Percentiles rank a stretch among this genome's conserved stretches.
Evolutionary conservation across 208 protist species (phyloP).

Genomic region (Leishmania aethiopica): DNA sequence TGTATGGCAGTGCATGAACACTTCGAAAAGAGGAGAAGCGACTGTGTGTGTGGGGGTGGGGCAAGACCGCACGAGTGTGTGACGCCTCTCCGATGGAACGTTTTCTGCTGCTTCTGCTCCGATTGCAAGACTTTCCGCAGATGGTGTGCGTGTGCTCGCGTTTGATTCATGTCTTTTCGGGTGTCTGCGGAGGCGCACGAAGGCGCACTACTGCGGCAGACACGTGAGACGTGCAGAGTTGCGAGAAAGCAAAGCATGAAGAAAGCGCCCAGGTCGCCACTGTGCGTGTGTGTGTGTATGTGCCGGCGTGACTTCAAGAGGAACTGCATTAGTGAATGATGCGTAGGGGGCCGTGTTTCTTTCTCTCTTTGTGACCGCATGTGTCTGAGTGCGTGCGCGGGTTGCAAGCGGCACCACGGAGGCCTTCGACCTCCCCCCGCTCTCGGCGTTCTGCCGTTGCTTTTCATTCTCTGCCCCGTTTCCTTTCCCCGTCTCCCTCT

Average conservation of each 20-base stretch:
- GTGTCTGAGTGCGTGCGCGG: background rate
- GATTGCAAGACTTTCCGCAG: background rate
- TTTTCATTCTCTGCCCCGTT: background rate
- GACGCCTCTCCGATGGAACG: background rate
- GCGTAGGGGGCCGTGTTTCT: background rate
- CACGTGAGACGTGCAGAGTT: background rate
- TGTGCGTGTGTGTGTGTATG: background rate
- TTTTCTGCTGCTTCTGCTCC: background rate
- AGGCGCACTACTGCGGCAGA: background rate
- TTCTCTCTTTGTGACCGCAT: background rate
- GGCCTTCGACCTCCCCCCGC: background rate
- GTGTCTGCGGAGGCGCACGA: background rate
- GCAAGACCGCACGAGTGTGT: background rate
- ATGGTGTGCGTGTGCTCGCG: background rate
- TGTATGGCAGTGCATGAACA: too few relatives aligned
- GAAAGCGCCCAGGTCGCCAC: background rate
- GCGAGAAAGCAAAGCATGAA: background rate
- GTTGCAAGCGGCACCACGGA: background rate
- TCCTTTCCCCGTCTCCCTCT: background rate
- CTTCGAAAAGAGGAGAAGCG: background rate
- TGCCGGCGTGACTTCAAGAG: background rate
- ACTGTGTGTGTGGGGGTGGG: background rate
- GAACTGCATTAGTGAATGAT: background rate
- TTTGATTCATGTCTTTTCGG: background rate
- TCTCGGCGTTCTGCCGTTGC: background rate